phyloP scores from a whole-genome alignment of 441 rosid genomes.

The Macaranga tanarius region DNA sequence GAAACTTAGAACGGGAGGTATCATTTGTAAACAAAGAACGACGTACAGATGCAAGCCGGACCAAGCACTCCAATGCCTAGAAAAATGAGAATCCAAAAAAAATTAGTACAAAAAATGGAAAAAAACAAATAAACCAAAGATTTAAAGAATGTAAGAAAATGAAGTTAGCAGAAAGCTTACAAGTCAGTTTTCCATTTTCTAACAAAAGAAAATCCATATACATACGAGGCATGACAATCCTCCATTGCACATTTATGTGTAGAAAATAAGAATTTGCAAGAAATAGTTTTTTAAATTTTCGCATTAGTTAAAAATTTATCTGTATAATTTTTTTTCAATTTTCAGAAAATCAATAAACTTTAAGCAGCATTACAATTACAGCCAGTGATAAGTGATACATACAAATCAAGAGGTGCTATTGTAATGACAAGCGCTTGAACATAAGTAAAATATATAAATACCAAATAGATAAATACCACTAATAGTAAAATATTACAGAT shows the following conservation, averaged over 20 bases:
- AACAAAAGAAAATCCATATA: not conserved
- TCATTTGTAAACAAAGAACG: conserved; percentile 92
- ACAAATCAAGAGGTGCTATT: not conserved
- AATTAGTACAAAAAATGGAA: conserved; percentile 11
- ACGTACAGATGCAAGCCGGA: conserved; percentile 90
- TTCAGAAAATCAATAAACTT: not conserved
- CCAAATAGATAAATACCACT: not conserved
- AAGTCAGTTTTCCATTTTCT: not conserved
- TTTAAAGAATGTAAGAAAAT: not conserved
- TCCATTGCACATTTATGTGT: not conserved
- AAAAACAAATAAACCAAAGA: not conserved
- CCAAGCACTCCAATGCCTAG: conserved; percentile 98
- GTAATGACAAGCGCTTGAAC: not conserved
- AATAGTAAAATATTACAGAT: not conserved
- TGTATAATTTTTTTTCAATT: not conserved
- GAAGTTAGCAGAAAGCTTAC: not conserved
- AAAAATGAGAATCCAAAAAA: conserved; percentile 13
- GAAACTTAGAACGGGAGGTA: conserved; percentile 75
- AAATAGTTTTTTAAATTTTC: not conserved
- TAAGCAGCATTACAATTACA: not conserved
- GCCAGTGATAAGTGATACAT: not conserved
- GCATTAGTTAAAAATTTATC: not conserved
- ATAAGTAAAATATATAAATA: not conserved
- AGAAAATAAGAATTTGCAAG: not conserved
- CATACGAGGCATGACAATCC: not conserved